phyloP scores from a whole-genome alignment of 192 early-diverging fungal species.

The Coemansia umbellata region DNA sequence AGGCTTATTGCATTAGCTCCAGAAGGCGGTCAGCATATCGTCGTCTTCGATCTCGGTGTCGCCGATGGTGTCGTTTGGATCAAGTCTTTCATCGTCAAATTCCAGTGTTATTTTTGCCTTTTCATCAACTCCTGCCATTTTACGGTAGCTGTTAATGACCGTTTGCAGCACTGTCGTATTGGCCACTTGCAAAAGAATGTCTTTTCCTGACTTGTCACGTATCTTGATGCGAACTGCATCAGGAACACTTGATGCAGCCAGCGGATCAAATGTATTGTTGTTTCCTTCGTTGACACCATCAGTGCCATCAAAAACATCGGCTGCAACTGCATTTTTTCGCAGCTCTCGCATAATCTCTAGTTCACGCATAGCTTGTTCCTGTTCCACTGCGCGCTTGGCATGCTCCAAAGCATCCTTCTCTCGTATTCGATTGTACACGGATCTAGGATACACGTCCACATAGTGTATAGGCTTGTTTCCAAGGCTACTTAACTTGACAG shows the following conservation, averaged over 20 bases:
- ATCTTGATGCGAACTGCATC: conserved; percentile 33
- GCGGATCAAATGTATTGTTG: neutral
- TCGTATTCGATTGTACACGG: conserved; percentile 26
- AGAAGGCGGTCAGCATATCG: conserved; percentile 55
- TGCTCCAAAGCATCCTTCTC: conserved; percentile 26
- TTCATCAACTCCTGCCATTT: conserved; percentile 22
- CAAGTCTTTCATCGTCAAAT: conserved; percentile 57
- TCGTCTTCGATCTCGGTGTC: conserved; percentile 59
- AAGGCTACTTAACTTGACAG: conserved; percentile 23
- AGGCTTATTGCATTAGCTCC: conserved; percentile 19
- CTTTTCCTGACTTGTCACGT: conserved; percentile 24
- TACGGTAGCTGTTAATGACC: conserved; percentile 50
- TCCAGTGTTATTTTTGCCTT: conserved; percentile 27
- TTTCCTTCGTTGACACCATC: neutral
- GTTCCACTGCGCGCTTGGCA: conserved; percentile 13
- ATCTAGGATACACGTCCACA: conserved; percentile 30
- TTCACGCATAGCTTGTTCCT: conserved; percentile 23
- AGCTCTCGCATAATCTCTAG: conserved; percentile 22
- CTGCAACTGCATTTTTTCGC: conserved; percentile 1
- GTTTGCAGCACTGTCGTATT: conserved; percentile 39
- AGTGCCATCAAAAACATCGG: neutral
- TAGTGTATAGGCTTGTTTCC: conserved; percentile 26
- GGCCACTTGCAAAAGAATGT: conserved; percentile 31
- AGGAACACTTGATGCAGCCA: conserved; percentile 4
- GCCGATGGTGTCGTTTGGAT: conserved; percentile 40